Percentiles rank a stretch among this genome's conserved stretches.
These are phyloP conservation scores for Nymphaea thermarum DNA, from an alignment of 164 flowering plant genomes.

Conservation along the genomic window DNA sequence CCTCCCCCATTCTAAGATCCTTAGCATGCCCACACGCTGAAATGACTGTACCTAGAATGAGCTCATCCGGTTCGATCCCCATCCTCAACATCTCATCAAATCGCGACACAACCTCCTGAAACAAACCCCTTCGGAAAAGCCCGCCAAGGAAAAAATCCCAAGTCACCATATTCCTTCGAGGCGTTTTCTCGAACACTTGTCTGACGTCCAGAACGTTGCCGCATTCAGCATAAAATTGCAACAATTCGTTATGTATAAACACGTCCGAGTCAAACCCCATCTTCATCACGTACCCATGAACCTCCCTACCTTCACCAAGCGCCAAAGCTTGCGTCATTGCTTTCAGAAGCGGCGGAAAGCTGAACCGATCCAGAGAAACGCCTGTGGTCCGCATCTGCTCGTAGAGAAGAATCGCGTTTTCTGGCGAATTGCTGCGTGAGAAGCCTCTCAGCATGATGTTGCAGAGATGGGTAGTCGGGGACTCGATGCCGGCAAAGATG, in stretches of 20 bases:
- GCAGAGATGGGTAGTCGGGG: constrained; percentile 15
- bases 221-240: constrained; percentile 36
- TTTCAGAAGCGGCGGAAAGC: constrained; percentile 54
- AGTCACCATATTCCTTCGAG: constrained; percentile 21
- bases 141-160: constrained; percentile 71
- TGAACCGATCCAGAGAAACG: constrained; percentile 33
- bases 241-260: constrained; percentile 54
- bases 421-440: constrained; percentile 29
- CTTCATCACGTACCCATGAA: constrained; percentile 53
- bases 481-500: constrained; percentile 27
- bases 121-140: constrained; percentile 37
- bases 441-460: constrained; percentile 32
- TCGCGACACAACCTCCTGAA: constrained; percentile 35
- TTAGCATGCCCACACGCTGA: constrained; percentile 52
- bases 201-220: constrained; percentile 25
- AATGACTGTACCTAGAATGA: constrained; percentile 37
- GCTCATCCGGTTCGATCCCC: constrained; percentile 36
- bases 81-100: constrained; percentile 59
- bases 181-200: constrained; percentile 35
- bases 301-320: constrained; percentile 40
- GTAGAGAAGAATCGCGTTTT: constrained; percentile 32
- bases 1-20: constrained; percentile 36
- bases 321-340: constrained; percentile 30
- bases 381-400: constrained; percentile 29
- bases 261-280: constrained; percentile 48